Percentiles rank a stretch among this genome's conserved stretches.
phyloP scores from a whole-genome alignment of 2,329 filamentous ascomycete species.

The Hymenoscyphus infarciens region DNA sequence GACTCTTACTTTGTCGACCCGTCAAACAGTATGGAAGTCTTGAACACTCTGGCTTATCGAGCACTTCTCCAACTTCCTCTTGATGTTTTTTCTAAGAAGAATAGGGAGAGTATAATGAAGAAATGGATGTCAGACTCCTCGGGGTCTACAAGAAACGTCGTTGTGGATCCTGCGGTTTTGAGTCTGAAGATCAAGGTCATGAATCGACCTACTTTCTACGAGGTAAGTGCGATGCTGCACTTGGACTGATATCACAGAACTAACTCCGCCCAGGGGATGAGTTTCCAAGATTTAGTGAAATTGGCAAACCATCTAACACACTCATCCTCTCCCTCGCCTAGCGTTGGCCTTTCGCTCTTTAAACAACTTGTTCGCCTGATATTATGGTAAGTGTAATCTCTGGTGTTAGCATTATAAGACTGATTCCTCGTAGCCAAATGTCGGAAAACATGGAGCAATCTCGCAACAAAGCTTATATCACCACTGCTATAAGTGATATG shows the following conservation, averaged over 20 bases:
- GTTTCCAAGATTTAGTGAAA: slow-evolving; percentile 39
- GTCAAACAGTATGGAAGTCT: slow-evolving; percentile 17
- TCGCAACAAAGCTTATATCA: slow-evolving; percentile 28
- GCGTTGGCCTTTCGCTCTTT: slow-evolving; percentile 23
- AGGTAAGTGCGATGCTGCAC: slow-evolving; percentile 30
- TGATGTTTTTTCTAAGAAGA: slow-evolving; percentile 41
- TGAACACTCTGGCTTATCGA: slow-evolving; percentile 28
- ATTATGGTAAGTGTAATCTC: slow-evolving; percentile 23
- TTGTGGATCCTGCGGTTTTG: slow-evolving; percentile 36
- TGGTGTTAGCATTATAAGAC: background rate
- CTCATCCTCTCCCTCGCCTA: slow-evolving; percentile 7
- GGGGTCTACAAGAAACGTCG: background rate
- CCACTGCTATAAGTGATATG: slow-evolving; percentile 24
- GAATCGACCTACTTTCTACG: slow-evolving; percentile 49
- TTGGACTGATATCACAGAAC: background rate
- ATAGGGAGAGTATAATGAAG: slow-evolving; percentile 45
- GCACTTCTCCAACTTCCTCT: slow-evolving; percentile 29
- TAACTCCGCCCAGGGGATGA: slow-evolving; percentile 25
- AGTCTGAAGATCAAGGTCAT: slow-evolving; percentile 49
- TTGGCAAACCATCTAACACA: slow-evolving; percentile 31
- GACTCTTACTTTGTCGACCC: slow-evolving; percentile 23
- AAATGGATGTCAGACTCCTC: slow-evolving; percentile 21
- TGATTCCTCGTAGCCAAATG: slow-evolving; percentile 22
- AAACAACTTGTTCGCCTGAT: slow-evolving; percentile 29
- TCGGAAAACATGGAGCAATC: slow-evolving; percentile 29